Evolutionary conservation across 129 eudicot genomes (phyloP), one percentile per base, ranked within the genome.

Genomic region (Calendula officinalis): DNA sequence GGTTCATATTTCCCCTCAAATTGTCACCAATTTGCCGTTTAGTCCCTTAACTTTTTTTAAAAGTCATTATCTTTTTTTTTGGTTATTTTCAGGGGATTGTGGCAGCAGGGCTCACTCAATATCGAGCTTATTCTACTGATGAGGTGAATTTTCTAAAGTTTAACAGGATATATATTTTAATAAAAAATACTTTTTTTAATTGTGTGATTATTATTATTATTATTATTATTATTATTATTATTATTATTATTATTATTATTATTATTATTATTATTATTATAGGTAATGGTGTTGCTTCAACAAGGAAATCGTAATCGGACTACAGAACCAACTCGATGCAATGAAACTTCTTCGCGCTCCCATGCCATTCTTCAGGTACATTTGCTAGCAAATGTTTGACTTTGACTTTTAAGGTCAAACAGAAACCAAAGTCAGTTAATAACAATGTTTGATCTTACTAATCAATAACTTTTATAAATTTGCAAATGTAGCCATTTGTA

Each of bases 331-430:
- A 89, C 96, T 71, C 90, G 94, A 43, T 83, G 78, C 62, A 89
- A 89, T 62, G 96, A 89, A 78, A 89, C 96, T 27, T 85, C 96
- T 36, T 85, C 96, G 0, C 86, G 96, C 27, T 89, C 94, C 49
- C 96, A 89, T 57, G 96, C 96, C 42, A 89, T 89, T 77, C 90
- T 89, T 59, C 96, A 85, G 96, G 96, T 89, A 65, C 30, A 53
- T 40, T 43, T 63, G 32, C 44, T 59, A 42, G 32, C 44, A 47
- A 42, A 13, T 12, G 32, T 57, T 70, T 38, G 42, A 73, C 57
- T 64, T 52, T 59, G 68, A 30, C 38, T 53, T 53, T 16, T 35
- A 30, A 62, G 27, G 10, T 62, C 56, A 62, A 52, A 51, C 30
- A 22, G 30, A 22, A 22, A 22, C 30, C 2, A 22, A 22, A 22